Evolutionary conservation across 768 basidiomycete species (phyloP).

Genomic region (Lactarius vividus): DNA sequence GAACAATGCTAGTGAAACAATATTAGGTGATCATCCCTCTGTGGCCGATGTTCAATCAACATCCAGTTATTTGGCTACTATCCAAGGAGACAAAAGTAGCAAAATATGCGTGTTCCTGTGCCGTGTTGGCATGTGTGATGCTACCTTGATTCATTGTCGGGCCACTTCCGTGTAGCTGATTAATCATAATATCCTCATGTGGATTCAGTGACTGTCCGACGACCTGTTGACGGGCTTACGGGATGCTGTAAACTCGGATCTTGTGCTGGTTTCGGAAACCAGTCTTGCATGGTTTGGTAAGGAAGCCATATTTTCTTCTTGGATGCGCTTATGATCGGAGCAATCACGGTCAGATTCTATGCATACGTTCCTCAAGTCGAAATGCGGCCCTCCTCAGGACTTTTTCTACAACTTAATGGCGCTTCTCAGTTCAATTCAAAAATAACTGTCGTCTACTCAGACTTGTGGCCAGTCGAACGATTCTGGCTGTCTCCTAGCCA

Average conservation of each 20-base stretch:
- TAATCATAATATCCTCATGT: too few relatives aligned
- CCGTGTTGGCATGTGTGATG: not conserved
- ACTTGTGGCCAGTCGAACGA: not conserved
- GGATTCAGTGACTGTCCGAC: not conserved
- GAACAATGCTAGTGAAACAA: too few relatives aligned
- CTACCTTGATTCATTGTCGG: not conserved
- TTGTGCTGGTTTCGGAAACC: too few relatives aligned
- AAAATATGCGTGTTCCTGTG: not conserved
- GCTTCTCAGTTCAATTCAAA: not conserved
- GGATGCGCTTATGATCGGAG: too few relatives aligned
- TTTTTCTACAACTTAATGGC: not conserved
- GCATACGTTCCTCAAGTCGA: not conserved
- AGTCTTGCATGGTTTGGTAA: too few relatives aligned
- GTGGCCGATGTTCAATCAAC: slow-evolving; percentile 63
- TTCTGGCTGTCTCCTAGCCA: not conserved
- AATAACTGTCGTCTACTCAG: not conserved
- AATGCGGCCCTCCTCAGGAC: not conserved
- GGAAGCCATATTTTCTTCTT: too few relatives aligned
- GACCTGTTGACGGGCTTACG: too few relatives aligned
- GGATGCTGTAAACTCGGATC: too few relatives aligned
- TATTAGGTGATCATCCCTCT: slow-evolving; percentile 41
- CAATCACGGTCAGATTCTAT: not conserved
- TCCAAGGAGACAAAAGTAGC: slow-evolving; percentile 32
- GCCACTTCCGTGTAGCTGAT: not conserved
- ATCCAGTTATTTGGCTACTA: slow-evolving; percentile 63